A percentile compares a stretch with the other conserved stretches of the same genome.
These are phyloP conservation scores for Naumovozyma castellii DNA, from an alignment of 805 yeast genomes.

Conservation along the genomic window DNA sequence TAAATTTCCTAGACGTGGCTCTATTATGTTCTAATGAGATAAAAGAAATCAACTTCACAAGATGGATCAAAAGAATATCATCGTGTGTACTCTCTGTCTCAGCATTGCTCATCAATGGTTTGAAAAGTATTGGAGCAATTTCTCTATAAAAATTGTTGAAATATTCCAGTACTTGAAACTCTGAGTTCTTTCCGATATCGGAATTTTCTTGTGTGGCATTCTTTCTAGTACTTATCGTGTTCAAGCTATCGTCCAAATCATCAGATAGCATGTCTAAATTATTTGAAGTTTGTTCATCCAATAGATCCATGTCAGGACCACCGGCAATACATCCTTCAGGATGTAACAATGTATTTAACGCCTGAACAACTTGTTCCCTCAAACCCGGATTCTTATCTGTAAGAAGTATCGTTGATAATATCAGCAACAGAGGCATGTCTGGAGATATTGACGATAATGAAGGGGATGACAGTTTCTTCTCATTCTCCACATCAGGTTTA, in stretches of 20 bases:
- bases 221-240: no score
- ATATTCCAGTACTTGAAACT: constrained; percentile 22
- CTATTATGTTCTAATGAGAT: constrained; percentile 58
- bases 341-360: constrained; percentile 63
- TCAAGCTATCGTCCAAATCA: background rate
- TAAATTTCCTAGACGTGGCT: constrained; percentile 48
- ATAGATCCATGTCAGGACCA: constrained; percentile 5
- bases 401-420: constrained; percentile 50
- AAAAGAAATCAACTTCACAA: constrained; percentile 64
- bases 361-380: constrained; percentile 76
- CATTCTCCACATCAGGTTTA: constrained; percentile 2
- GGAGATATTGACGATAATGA: constrained; percentile 15
- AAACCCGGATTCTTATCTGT: constrained; percentile 61
- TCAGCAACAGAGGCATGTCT: constrained; percentile 49
- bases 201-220: background rate
- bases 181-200: constrained; percentile 7
- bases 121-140: constrained; percentile 52
- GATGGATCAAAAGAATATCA: constrained; percentile 40
- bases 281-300: background rate
- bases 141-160: constrained; percentile 50
- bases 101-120: constrained; percentile 33
- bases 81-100: constrained; percentile 17
- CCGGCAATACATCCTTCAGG: constrained; percentile 33
- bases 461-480: constrained; percentile 1
- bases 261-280: background rate